Base-by-base conservation (phyloP, 345 rosid species). In the Limnanthes douglasii region DNA sequence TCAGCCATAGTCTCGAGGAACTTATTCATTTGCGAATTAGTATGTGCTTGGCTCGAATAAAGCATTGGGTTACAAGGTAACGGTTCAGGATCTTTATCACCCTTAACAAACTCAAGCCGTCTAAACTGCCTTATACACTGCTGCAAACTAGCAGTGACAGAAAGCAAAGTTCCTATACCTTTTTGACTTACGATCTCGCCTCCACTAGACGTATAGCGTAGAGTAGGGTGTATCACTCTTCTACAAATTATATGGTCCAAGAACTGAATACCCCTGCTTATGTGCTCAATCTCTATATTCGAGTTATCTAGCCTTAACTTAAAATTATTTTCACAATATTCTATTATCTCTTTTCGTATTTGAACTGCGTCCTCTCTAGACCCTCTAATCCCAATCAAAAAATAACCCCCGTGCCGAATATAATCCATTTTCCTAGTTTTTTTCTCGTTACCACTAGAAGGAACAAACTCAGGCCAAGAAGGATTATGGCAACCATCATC, bases 401-500 rank as follows among this genome's bases (percentile, higher is more conserved):
- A 75, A 70, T 90, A 85, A 14, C 88, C 82, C 1, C 88, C 98
- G 31, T 75, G 60, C 51, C 98, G 64, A 48, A 90, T 52, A 45
- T 80, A 90, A 58, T 80, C 96, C 96, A 90, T 84, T 50, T 75
- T 90, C 65, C 92, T 56, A 0, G 96, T 84, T 60, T 71, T 78
- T 60, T 77, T 90, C 68, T 78, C 88, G n/a, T 52, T 66, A 50
- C 93, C 96, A 43, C 93, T 78, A 0, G 76, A 64, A 0, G 98
- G 98, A 57, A 90, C 98, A 63, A 90, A 84, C 75, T 90, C 96
- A 0, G 94, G 98, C 98, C 98, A 90, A 5, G 94, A 65, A n/a
- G 96, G 92, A 43, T 90, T 90, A 53, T 84, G 94, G 18, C 85
- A 80, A 21, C 88, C 93, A 56, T 74, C 96, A 59, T 74, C 50